A percentile compares a stretch with the other conserved stretches of the same genome.
Evolutionary conservation across 768 basidiomycete species (phyloP).

Genomic region (Lactifluus volemus): DNA sequence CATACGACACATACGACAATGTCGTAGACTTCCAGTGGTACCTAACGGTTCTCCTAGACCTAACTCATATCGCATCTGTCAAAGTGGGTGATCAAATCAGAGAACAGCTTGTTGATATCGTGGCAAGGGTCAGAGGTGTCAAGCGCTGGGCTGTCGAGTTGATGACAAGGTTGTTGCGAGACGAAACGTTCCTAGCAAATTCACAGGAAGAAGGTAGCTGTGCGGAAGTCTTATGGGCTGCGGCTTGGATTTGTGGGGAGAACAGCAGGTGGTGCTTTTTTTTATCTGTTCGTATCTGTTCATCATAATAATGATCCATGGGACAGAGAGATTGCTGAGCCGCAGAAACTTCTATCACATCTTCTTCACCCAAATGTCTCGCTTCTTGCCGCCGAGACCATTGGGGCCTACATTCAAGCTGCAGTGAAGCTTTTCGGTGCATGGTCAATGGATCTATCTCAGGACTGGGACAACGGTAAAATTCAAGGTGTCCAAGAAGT

Average conservation of each 20-base stretch:
- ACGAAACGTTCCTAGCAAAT: slow-evolving; percentile 64
- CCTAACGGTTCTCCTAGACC: slow-evolving; percentile 86
- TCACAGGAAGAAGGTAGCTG: slow-evolving; percentile 66
- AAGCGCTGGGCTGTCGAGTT: slow-evolving; percentile 75
- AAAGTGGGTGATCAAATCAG: slow-evolving; percentile 70
- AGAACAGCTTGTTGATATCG: slow-evolving; percentile 81
- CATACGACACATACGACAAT: slow-evolving; percentile 75
- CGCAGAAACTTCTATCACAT: slow-evolving; percentile 62
- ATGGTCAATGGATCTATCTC: slow-evolving; percentile 72
- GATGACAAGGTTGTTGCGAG: slow-evolving; percentile 73
- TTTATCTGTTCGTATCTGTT: background rate
- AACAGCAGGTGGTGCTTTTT: slow-evolving; percentile 56
- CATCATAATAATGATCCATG: background rate
- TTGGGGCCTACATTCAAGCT: slow-evolving; percentile 76
- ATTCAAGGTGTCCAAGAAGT: slow-evolving; percentile 53
- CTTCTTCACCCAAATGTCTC: slow-evolving; percentile 54
- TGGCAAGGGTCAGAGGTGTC: slow-evolving; percentile 68
- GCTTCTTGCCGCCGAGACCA: slow-evolving; percentile 51
- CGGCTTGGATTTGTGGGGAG: slow-evolving; percentile 96
- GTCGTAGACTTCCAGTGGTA: slow-evolving; percentile 97
- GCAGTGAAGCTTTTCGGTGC: slow-evolving; percentile 79
- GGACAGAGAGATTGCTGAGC: slow-evolving; percentile 65
- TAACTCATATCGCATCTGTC: slow-evolving; percentile 80
- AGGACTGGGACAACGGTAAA: slow-evolving; percentile 67
- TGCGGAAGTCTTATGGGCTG: slow-evolving; percentile 84